Base-by-base conservation (phyloP, 306 rosid genomes). In the Trifolium pratense region DNA sequence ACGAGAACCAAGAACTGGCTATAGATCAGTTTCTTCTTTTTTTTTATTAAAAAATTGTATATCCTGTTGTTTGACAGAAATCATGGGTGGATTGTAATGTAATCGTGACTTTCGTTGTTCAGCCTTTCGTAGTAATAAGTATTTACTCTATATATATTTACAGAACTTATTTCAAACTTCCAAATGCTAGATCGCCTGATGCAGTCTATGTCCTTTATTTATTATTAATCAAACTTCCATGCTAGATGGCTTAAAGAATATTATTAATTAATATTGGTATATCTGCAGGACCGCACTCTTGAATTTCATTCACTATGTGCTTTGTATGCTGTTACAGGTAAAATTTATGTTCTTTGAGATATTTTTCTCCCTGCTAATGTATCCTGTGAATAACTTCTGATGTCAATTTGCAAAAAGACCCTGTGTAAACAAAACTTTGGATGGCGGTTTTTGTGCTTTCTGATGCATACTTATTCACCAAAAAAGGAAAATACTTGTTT, bases 241-340 rank as follows among this genome's bases (percentile, higher is more conserved):
- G 87, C 71, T 88, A 43, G 84, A 70, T 74, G 70, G 56, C 66
- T 64, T 75, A 62, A 72, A 13, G 37, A 43, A 43, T 23, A 25
- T 43, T 23, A 7, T 43, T 23, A 15, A 66, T 43, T 45, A 64
- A 17, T 31, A 15, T 31, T 72, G 59, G 84, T 83, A 25, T 66
- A 43, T 23, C 37, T 86, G 78, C 97, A 94, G 98, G 98, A 94
- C 46, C 96, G 96, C 31, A 91, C 97, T 17, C 96, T 94, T 61
- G 98, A 94, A 78, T 94, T 94, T 78, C 84, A 91, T 7, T 89
- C 86, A 68, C 83, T 94, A 82, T 94, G 98, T 79, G 98, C 98
- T 48, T 86, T 94, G 49, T 94, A 94, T 40, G 97, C 98, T 81
- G 89, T 91, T 68, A 91, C 97, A 13, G 98, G 98, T 94, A 91